phyloP scores from a whole-genome alignment of 2,329 filamentous ascomycete species.

The Diaporthe eres region DNA sequence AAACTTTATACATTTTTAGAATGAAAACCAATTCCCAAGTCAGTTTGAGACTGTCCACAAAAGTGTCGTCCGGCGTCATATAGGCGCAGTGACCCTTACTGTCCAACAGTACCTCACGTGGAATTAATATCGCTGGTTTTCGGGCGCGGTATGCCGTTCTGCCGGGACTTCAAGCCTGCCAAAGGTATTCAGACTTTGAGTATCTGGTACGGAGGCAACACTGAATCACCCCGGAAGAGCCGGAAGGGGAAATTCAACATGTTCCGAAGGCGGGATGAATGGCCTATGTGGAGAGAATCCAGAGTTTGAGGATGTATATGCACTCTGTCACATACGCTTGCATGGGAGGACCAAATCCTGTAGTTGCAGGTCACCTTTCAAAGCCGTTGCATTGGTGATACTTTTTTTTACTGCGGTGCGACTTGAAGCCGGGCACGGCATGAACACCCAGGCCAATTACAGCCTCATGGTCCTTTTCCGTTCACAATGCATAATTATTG shows the following conservation, averaged over 20 bases:
- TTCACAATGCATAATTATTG: constrained; percentile 22
- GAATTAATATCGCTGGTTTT: background rate
- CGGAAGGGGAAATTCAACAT: background rate
- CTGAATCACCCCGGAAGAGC: background rate
- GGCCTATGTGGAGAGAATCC: background rate
- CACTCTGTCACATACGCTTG: background rate
- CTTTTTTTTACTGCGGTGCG: background rate
- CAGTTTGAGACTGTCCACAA: background rate
- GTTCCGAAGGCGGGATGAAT: background rate
- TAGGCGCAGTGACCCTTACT: too few species aligned
- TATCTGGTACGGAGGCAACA: background rate
- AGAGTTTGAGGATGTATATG: background rate
- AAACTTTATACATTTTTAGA: background rate
- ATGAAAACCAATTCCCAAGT: too few species aligned
- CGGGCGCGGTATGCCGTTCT: background rate
- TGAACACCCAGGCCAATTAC: constrained; percentile 7
- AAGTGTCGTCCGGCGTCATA: background rate
- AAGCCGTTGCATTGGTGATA: constrained; percentile 24
- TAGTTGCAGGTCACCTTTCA: background rate
- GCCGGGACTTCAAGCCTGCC: background rate
- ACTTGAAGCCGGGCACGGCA: background rate
- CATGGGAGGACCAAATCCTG: background rate
- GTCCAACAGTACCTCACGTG: background rate
- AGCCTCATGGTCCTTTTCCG: background rate
- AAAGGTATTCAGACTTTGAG: background rate